Evolutionary conservation across 495 filamentous ascomycete species (phyloP).

Genomic region (Hypoxylon fragiforme): DNA sequence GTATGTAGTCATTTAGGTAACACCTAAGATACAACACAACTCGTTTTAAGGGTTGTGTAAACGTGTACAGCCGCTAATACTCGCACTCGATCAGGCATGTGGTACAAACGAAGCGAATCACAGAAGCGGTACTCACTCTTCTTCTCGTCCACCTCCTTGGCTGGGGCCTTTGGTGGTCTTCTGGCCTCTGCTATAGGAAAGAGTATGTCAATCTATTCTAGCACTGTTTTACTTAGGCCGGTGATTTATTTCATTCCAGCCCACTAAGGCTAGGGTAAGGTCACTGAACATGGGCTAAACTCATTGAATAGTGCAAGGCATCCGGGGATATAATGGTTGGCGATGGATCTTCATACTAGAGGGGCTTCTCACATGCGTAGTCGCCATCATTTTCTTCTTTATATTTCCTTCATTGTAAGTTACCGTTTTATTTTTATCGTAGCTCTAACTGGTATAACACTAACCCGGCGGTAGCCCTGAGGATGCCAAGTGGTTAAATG

Average conservation of each 20-base stretch:
- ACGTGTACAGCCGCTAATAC: constrained; percentile 1
- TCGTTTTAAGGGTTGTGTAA: not conserved
- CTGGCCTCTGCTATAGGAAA: constrained; percentile 83
- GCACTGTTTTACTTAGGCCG: too few species aligned
- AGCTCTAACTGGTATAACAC: not conserved
- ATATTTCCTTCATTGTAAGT: constrained; percentile 73
- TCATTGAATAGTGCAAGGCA: constrained; percentile 53
- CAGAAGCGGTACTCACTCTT: constrained; percentile 91
- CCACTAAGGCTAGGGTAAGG: too few species aligned
- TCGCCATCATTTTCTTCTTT: constrained; percentile 78
- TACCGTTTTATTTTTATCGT: constrained; percentile 31
- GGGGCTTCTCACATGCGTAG: constrained; percentile 70
- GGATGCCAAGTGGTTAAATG: constrained; percentile 65
- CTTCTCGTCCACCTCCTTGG: constrained; percentile 78
- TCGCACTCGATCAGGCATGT: constrained; percentile 59
- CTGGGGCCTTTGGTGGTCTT: constrained; percentile 85
- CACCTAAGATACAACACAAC: not conserved
- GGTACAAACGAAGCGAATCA: constrained; percentile 86
- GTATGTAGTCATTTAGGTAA: constrained; percentile 24
- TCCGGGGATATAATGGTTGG: constrained; percentile 78
- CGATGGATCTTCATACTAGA: constrained; percentile 81
- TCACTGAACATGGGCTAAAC: too few species aligned
- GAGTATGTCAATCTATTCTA: constrained; percentile 49
- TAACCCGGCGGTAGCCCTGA: constrained; percentile 47
- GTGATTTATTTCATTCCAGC: too few species aligned